phyloP scores from a whole-genome alignment of 768 basidiomycete genomes.

The Clitopilus hobsonii region DNA sequence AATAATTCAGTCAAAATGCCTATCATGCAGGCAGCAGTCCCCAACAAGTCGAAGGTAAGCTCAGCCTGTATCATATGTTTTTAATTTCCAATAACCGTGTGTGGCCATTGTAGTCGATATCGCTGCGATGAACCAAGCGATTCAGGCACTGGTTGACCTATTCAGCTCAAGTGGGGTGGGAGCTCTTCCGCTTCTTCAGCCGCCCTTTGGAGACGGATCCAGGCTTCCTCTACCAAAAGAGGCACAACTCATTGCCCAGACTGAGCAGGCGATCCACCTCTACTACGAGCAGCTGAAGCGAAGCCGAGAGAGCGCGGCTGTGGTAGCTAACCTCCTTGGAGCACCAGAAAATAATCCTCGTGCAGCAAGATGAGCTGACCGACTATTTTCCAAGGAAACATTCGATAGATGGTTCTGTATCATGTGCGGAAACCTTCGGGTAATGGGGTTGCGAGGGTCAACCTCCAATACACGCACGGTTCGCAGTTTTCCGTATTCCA shows the following conservation, averaged over 20 bases:
- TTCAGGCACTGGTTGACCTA: constrained; percentile 40
- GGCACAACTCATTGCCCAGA: constrained; percentile 39
- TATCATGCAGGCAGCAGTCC: constrained; percentile 54
- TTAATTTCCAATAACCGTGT: neutral
- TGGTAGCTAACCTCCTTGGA: constrained; percentile 36
- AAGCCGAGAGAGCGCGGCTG: constrained; percentile 51
- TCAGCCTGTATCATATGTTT: neutral
- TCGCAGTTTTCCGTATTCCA: no score
- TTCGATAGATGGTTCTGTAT: no score
- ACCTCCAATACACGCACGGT: no score
- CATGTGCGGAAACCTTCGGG: no score
- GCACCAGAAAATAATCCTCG: constrained; percentile 3
- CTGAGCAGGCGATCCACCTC: constrained; percentile 35
- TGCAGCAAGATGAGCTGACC: neutral
- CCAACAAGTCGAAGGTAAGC: constrained; percentile 49
- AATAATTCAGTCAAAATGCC: constrained; percentile 45
- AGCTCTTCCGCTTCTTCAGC: constrained; percentile 48
- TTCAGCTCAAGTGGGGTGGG: constrained; percentile 62
- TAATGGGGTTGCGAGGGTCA: no score
- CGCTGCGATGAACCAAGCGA: constrained; percentile 43
- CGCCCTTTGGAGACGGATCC: constrained; percentile 8
- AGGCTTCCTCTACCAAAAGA: constrained; percentile 36
- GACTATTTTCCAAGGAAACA: no score
- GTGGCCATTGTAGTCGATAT: constrained; percentile 35
- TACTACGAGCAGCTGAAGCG: constrained; percentile 48